phyloP scores from a whole-genome alignment of 2,329 filamentous ascomycete species.

The Colletotrichum sp. region DNA sequence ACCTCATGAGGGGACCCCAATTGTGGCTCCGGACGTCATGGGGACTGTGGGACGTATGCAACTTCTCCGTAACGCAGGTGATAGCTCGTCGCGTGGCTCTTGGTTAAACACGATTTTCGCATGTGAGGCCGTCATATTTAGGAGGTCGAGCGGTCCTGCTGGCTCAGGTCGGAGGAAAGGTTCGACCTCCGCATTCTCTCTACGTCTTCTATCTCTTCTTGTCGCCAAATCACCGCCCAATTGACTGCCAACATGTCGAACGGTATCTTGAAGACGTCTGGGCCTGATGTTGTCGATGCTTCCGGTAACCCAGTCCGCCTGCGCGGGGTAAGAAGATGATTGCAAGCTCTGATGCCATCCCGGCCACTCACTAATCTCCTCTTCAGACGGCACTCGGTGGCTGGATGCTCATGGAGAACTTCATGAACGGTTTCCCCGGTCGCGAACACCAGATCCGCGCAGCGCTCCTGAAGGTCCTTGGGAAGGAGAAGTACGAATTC shows the following conservation, averaged over 20 bases:
- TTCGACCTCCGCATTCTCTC: background rate
- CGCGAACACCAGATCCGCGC: constrained; percentile 62
- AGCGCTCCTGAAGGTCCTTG: constrained; percentile 57
- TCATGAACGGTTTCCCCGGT: constrained; percentile 67
- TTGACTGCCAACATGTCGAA: background rate
- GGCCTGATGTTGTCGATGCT: constrained; percentile 44
- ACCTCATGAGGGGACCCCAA: background rate
- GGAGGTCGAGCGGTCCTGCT: background rate
- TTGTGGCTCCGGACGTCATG: background rate
- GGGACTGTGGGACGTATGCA: background rate
- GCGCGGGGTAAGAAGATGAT: constrained; percentile 25
- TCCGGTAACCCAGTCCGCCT: constrained; percentile 51
- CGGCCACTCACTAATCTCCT: background rate
- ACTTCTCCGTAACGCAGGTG: background rate
- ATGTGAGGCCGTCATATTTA: background rate
- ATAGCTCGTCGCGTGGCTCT: background rate
- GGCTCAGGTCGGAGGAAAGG: background rate
- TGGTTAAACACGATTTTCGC: background rate
- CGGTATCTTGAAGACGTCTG: constrained; percentile 16
- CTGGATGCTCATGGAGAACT: constrained; percentile 60
- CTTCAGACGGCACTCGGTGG: constrained; percentile 32
- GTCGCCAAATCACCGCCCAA: background rate
- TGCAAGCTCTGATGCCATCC: too few species aligned
- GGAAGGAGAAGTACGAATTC: constrained; percentile 61
- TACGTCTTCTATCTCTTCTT: background rate